Percentiles rank a stretch among this genome's conserved stretches.
These are phyloP conservation scores for Zymoseptoria tritici DNA, from an alignment of 2,329 filamentous ascomycete genomes.

Conservation along the genomic window DNA sequence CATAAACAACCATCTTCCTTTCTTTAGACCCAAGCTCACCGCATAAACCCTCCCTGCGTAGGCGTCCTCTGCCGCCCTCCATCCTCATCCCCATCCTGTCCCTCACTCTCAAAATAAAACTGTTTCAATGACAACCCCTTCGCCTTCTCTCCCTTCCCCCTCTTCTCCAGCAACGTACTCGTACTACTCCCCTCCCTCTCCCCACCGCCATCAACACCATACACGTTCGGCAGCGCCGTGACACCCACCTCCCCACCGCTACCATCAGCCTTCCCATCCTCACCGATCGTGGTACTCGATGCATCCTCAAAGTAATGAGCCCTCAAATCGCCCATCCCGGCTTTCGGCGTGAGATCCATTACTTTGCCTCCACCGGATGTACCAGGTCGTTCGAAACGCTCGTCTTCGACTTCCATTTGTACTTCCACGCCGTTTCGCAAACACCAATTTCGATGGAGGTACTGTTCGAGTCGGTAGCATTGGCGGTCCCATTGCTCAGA, in stretches of 20 bases:
- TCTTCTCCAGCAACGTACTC: background rate
- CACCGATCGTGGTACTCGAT: background rate
- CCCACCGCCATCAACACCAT: background rate
- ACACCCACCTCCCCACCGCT: background rate
- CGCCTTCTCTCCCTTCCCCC: background rate
- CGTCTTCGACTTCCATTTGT: constrained; percentile 39
- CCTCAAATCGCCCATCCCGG: background rate
- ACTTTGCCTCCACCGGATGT: constrained; percentile 29
- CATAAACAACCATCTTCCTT: background rate
- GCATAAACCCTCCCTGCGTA: background rate
- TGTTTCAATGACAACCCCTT: background rate
- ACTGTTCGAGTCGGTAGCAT: constrained; percentile 40
- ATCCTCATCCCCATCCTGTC: background rate
- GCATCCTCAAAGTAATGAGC: background rate
- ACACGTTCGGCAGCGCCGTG: background rate
- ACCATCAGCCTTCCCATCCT: background rate
- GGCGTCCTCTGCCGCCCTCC: background rate
- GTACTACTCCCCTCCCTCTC: background rate
- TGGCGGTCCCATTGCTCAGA: constrained; percentile 46
- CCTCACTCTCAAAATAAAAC: background rate
- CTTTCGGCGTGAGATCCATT: background rate
- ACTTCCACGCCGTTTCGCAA: constrained; percentile 38
- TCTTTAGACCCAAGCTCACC: background rate
- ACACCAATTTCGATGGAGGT: constrained; percentile 41
- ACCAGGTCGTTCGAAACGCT: constrained; percentile 38